Evolutionary conservation across 108 stramenopile genomes (phyloP).

Genomic region (Hondaea fermentalgiana): DNA sequence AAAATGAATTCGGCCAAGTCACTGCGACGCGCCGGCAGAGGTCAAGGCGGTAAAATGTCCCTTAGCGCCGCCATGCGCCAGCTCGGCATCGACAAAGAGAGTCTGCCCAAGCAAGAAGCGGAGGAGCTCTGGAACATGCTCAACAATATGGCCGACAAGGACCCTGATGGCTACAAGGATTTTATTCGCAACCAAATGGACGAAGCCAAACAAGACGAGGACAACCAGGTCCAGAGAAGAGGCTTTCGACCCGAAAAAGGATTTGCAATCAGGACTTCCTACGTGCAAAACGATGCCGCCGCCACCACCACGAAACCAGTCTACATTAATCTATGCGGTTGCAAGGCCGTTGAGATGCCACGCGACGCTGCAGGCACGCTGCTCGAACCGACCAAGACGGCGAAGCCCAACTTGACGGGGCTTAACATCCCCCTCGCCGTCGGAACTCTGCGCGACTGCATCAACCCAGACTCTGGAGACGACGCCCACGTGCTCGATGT

Average conservation of each 20-base stretch:
- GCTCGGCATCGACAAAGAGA: background rate
- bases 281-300: background rate
- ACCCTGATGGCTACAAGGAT: background rate
- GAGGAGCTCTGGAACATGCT: background rate
- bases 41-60: background rate
- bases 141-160: background rate
- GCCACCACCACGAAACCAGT: background rate
- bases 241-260: background rate
- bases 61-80: background rate
- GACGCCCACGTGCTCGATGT: background rate
- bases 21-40: background rate
- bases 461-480: background rate
- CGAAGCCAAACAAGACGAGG: background rate
- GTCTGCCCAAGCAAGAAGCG: background rate
- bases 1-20: background rate
- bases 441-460: background rate
- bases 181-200: background rate
- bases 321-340: background rate
- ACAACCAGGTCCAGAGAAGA: background rate
- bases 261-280: background rate
- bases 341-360: background rate
- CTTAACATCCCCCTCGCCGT: background rate
- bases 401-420: background rate
- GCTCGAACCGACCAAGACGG: background rate
- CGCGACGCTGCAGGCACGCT: background rate